Percentiles rank a stretch among this genome's conserved stretches.
phyloP scores from a whole-genome alignment of 225 moss, liverwort and hornwort genomes.

The Sphagnum tenellum region DNA sequence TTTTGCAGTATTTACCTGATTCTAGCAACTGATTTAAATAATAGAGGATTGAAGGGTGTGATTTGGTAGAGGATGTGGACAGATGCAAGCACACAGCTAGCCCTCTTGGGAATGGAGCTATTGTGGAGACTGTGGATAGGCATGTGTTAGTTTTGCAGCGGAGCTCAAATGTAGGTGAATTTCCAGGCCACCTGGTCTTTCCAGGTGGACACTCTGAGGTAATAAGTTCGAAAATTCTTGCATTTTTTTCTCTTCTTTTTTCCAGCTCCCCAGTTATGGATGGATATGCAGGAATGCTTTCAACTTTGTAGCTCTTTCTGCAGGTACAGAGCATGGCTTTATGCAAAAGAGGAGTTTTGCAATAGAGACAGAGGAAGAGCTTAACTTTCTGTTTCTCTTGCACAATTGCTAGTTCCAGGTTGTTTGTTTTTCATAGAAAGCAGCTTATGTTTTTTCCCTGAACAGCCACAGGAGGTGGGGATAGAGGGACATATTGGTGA shows the following conservation, averaged over 20 bases:
- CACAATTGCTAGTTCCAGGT: no score
- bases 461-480: slow-evolving; percentile 72
- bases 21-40: background rate
- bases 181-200: slow-evolving; percentile 77
- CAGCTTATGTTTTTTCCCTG: background rate
- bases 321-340: no score
- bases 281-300: no score
- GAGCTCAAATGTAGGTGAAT: slow-evolving; percentile 89
- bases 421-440: no score
- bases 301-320: no score
- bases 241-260: no score
- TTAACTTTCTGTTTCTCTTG: no score
- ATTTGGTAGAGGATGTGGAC: slow-evolving; percentile 51
- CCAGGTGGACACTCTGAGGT: slow-evolving; percentile 99
- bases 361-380: no score
- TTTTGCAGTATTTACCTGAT: background rate
- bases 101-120: slow-evolving; percentile 89
- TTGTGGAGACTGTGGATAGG: slow-evolving; percentile 76
- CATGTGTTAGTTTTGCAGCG: slow-evolving; percentile 73
- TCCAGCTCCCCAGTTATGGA: no score
- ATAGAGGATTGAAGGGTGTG: slow-evolving; percentile 2
- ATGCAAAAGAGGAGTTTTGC: no score
- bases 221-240: background rate
- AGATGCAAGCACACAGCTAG: slow-evolving; percentile 72
- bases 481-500: slow-evolving; percentile 37